Base-by-base conservation (phyloP, 208 protist genomes). In the Wallacemonas sp. region DNA sequence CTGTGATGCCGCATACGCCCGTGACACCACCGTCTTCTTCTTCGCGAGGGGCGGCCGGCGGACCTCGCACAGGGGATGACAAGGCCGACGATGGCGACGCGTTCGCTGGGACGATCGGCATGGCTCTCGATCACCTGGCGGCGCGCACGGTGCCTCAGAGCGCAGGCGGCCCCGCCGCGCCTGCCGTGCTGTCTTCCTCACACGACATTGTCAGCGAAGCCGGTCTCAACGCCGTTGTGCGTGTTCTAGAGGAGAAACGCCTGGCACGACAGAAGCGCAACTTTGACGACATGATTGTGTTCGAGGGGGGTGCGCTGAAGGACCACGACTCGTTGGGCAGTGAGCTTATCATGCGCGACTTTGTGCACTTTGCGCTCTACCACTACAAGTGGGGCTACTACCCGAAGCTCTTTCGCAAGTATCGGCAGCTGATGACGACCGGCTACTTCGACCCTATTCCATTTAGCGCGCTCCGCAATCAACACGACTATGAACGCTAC, bases 331-430 rank as follows among this genome's bases (percentile, higher is more conserved):
- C 82, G 1, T 77, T 95, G 3, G 89, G 86, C 25, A 76, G 57
- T 12, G 23, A 65, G 18, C 63, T 95, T 25, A 95, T 97, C 46
- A 89, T 93, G 76, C 85, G 88, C 26, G 91, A 97, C 48, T 94
- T 93, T 61, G 69, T 97, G 25, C 89, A 94, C 54, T 94, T 94
- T 63, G 85, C 83, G 26, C 70, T 97, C 7, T 94, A 97, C 55
- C 78, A 97, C 66, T 52, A 76, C 46, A 91, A 87, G 63, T 94
- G 88, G 87, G 91, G 91, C 11, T 97, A 97, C 78, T 93, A 91
- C 76, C 89, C 87, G 23, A 94, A 93, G 64, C 71, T 96, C 33
- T 83, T 82, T 48, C 79, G 88, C 71, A 94, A 96, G 68, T 93
- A 96, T 61, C 77, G 88, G 0, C 74, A 92, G 62, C 72, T 92